Conservation (phyloP, 768 basidiomycete species). For the Termitomyces sp. region DNA sequence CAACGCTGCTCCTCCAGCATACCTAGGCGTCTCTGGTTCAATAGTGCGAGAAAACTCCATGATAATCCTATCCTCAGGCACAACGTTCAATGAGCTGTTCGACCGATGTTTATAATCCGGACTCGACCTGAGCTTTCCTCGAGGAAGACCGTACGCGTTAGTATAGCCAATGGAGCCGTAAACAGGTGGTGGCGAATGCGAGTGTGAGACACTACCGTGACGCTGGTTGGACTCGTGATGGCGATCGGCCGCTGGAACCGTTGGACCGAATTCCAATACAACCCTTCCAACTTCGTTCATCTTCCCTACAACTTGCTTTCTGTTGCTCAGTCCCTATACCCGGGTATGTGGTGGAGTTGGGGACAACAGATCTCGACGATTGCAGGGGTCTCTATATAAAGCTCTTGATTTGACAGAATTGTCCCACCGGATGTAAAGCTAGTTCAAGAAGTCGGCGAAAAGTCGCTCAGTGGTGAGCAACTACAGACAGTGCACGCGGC, state of each 20-base stretch:
- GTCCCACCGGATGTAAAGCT: neutral
- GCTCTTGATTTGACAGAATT: neutral
- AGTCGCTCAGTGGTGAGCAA: neutral
- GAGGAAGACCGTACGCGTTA: neutral
- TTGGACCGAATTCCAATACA: neutral
- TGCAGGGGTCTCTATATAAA: neutral
- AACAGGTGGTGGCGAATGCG: neutral
- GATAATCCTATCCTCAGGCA: conserved; percentile 11
- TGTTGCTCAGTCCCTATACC: neutral
- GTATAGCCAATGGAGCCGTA: neutral
- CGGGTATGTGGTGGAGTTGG: neutral
- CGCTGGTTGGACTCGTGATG: neutral
- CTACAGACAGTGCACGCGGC: no score
- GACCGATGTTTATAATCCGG: neutral
- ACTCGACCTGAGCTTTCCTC: neutral
- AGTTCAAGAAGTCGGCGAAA: neutral
- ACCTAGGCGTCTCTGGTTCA: neutral
- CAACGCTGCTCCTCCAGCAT: conserved; percentile 17
- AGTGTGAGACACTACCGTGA: neutral
- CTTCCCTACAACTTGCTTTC: neutral
- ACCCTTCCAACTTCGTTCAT: neutral
- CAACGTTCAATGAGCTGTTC: conserved; percentile 3
- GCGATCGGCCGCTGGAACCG: neutral
- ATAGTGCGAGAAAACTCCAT: conserved; percentile 8
- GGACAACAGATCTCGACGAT: neutral